Base-by-base conservation (phyloP, 352 stramenopile genomes). In the Phytophthora melonis region DNA sequence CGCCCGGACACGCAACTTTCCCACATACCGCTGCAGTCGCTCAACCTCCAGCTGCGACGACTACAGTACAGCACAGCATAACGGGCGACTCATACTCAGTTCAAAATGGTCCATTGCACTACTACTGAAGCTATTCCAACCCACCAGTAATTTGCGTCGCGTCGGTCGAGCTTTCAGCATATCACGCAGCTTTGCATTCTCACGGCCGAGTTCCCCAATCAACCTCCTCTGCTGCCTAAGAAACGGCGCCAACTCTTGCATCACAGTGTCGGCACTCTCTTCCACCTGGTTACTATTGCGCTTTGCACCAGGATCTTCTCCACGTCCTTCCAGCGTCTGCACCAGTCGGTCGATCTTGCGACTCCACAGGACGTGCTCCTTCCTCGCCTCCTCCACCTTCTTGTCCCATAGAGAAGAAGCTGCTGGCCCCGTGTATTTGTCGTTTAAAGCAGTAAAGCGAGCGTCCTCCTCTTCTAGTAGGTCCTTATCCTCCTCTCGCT, bases 131-230 rank as follows among this genome's bases (percentile, higher is more conserved):
- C 19, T 18, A 8, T 4, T 54, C 47, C 8, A 41, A 65, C 70
- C 23, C 30, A 81, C 77, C 63, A 75, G 6, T 13, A 83, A 36
- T 30, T 79, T 66, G 9, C 70, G 66, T 21, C 54, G 52, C 6
- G 77, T 78, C 13, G 77, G 77, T n/a, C 77, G 74, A 47, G 63
- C 32, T 43, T 57, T 52, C 16, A 83, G 13, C 67, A 69, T 75
- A 43, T 80, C 74, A 9, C 77, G 74, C 8, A 84, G 67, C 45
- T 79, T 66, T 34, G 13, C 50, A 25, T 84, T 84, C 32, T 84
- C 74, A 13, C 70, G 54, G 32, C 59, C 63, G 34, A 83, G 47
- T 2, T 81, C 63, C 18, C 8, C 36, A 27, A 81, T 56, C 11
- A 79, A 59, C 18, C n/a, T 23, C 25, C 63, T 73, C 55, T 81